Conservation (phyloP, 495 filamentous ascomycete species). For the Immersiella caudata region DNA sequence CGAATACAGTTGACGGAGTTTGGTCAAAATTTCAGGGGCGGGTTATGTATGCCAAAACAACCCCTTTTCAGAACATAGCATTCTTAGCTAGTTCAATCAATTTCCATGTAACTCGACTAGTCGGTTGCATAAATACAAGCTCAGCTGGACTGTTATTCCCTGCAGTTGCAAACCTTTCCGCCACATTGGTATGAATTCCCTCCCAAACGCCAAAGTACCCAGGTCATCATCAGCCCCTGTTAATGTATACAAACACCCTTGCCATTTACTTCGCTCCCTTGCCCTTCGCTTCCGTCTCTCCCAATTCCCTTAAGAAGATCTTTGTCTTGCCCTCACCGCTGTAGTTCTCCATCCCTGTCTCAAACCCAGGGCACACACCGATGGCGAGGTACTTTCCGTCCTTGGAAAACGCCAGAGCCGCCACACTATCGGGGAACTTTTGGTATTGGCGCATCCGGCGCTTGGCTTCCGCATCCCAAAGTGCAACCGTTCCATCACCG, state of each 20-base stretch:
- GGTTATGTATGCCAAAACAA: background rate
- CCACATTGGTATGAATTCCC: slow-evolving; percentile 1
- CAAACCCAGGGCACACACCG: slow-evolving; percentile 86
- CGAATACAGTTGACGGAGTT: slow-evolving; percentile 4
- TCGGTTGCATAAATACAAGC: background rate
- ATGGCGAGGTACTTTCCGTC: slow-evolving; percentile 85
- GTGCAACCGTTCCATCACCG: slow-evolving; percentile 88
- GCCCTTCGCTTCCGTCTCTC: slow-evolving; percentile 84
- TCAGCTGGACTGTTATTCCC: background rate
- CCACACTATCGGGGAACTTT: slow-evolving; percentile 75
- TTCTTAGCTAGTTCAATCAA: background rate
- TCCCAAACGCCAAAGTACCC: slow-evolving; percentile 1
- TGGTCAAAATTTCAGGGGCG: background rate
- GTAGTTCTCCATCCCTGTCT: slow-evolving; percentile 83
- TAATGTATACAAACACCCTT: slow-evolving; percentile 2
- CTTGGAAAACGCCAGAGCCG: slow-evolving; percentile 71
- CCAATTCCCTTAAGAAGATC: slow-evolving; percentile 79
- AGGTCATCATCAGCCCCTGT: background rate
- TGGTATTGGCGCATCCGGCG: slow-evolving; percentile 88
- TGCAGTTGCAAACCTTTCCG: background rate
- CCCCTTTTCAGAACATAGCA: background rate
- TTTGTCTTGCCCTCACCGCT: slow-evolving; percentile 68
- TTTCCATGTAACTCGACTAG: background rate
- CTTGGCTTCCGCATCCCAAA: slow-evolving; percentile 95
- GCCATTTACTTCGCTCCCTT: slow-evolving; percentile 64